These are phyloP conservation scores for Tubosaeta sp. DNA, from an alignment of 768 basidiomycete genomes.

Conservation along the genomic window DNA sequence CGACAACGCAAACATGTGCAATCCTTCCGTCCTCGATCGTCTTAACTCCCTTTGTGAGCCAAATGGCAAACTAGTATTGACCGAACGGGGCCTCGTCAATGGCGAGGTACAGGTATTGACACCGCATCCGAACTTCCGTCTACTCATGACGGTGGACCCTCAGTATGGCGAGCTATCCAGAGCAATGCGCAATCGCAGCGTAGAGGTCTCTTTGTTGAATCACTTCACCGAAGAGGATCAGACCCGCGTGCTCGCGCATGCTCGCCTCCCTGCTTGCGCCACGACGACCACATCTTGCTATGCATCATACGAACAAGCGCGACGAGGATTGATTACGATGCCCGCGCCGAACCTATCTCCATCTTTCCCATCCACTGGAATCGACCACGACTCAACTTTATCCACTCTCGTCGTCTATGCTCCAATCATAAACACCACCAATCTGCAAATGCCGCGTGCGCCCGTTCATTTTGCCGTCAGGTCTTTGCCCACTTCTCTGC, in stretches of 20 bases:
- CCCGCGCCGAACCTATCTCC: not conserved
- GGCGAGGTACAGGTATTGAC: conserved; percentile 68
- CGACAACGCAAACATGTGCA: conserved; percentile 93
- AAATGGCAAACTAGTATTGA: conserved; percentile 77
- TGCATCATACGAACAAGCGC: conserved; percentile 20
- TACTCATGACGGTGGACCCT: conserved; percentile 93
- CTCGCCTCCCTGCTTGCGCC: conserved; percentile 42
- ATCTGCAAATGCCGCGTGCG: conserved; percentile 13
- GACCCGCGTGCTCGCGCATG: conserved; percentile 41
- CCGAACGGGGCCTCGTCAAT: conserved; percentile 81
- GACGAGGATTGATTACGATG: conserved; percentile 19
- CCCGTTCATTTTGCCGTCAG: conserved; percentile 28
- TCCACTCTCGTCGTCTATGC: conserved; percentile 41
- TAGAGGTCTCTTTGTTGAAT: conserved; percentile 66
- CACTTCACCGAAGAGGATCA: conserved; percentile 42
- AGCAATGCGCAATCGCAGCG: conserved; percentile 96
- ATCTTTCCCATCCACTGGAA: conserved; percentile 33
- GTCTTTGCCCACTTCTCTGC: conserved; percentile 8
- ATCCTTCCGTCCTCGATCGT: conserved; percentile 90
- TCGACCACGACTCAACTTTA: conserved; percentile 48
- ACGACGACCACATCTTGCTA: conserved; percentile 6
- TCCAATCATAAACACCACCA: conserved; percentile 25
- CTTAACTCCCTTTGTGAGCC: conserved; percentile 94
- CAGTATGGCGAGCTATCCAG: conserved; percentile 90
- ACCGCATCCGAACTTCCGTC: conserved; percentile 85